A percentile compares a stretch with the other conserved stretches of the same genome.
Conservation (phyloP, 805 yeast genomes). For the Wickerhamiella alocasiicola region DNA sequence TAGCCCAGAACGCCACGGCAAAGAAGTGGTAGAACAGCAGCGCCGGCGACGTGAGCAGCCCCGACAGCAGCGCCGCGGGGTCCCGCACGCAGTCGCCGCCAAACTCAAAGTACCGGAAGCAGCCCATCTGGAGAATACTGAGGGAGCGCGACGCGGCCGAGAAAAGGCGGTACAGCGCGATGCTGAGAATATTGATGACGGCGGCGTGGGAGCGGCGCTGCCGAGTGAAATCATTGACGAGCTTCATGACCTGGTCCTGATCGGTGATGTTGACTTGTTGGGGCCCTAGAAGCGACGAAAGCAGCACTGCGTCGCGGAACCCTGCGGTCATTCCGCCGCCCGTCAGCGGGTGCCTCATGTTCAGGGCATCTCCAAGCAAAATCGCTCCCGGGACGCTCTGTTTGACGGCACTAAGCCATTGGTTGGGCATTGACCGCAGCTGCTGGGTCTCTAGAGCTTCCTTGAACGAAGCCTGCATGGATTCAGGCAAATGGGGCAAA, state of each 20-base stretch:
- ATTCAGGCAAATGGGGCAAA: constrained; percentile 53
- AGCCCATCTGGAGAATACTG: constrained; percentile 66
- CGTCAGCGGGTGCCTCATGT: constrained; percentile 96
- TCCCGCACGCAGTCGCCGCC: constrained; percentile 73
- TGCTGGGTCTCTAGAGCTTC: constrained; percentile 47
- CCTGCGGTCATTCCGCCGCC: constrained; percentile 99
- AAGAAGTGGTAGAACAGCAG: constrained; percentile 74
- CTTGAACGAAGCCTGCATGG: constrained; percentile 52
- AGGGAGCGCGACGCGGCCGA: constrained; percentile 69
- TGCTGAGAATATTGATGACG: constrained; percentile 79
- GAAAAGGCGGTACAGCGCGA: constrained; percentile 79
- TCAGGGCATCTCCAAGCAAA: constrained; percentile 82
- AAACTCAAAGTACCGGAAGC: constrained; percentile 69
- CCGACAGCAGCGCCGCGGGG: constrained; percentile 77
- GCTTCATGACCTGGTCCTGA: constrained; percentile 40
- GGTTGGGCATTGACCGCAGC: constrained; percentile 86
- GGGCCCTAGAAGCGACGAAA: constrained; percentile 51
- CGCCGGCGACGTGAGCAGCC: constrained; percentile 64
- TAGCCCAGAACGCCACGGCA: constrained; percentile 76
- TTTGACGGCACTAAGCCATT: constrained; percentile 65
- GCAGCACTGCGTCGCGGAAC: constrained; percentile 63
- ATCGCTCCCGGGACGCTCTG: constrained; percentile 63
- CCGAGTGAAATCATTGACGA: constrained; percentile 55
- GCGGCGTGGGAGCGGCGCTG: constrained; percentile 69
- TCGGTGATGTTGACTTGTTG: constrained; percentile 44